Conservation (phyloP, 176 grass and related monocot genomes). For the Triticum timopheevii region DNA sequence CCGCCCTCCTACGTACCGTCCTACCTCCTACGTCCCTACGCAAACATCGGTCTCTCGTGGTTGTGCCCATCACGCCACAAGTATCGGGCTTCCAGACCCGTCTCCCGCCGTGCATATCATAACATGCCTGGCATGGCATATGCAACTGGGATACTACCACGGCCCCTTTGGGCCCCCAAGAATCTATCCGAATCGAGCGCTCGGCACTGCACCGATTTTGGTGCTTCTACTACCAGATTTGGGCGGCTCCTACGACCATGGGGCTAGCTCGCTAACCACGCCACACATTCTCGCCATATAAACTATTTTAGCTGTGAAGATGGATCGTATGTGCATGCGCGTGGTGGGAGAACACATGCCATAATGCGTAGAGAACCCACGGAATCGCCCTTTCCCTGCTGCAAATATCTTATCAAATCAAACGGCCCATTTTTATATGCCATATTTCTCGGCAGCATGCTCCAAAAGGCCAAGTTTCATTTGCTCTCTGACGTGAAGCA, state of each 20-base stretch:
- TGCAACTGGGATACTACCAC: constrained; percentile 35
- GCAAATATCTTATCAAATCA: constrained; percentile 26
- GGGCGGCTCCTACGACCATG: constrained; percentile 15
- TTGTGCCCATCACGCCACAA: constrained; percentile 7
- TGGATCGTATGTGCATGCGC: neutral
- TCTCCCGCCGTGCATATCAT: constrained; percentile 17
- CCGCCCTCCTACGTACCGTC: neutral
- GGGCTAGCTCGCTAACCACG: neutral
- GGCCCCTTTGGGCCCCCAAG: neutral
- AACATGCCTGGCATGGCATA: neutral
- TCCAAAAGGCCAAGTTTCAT: neutral
- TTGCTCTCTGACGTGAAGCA: constrained; percentile 36
- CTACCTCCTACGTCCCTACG: neutral
- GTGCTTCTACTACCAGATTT: neutral
- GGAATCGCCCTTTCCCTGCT: neutral
- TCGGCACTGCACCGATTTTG: neutral
- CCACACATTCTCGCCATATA: neutral
- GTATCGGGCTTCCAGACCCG: constrained; percentile 12
- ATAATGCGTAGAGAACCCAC: neutral
- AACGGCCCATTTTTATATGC: neutral
- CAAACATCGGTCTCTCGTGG: constrained; percentile 7
- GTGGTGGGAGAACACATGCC: neutral
- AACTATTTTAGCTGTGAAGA: neutral
- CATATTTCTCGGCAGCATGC: neutral
- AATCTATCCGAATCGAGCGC: constrained; percentile 40